phyloP scores from a whole-genome alignment of 75 land plant genomes.

The Azolla pinnata region DNA sequence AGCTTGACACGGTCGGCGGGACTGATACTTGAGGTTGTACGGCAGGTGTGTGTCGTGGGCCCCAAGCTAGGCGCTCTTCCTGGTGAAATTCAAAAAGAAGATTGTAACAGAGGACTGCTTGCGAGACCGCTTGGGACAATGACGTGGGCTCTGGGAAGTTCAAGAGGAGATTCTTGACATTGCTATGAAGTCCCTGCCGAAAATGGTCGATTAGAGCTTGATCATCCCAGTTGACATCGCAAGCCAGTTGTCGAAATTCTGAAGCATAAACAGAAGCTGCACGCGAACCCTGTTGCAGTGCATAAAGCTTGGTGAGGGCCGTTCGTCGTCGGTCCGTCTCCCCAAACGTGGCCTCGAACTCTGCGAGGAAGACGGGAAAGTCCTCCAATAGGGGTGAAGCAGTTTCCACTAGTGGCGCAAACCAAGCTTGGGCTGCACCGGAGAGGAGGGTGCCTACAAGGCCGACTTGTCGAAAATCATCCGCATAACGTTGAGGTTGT shows the following conservation, averaged over 20 bases:
- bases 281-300: conserved; percentile 13
- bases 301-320: conserved; percentile 10
- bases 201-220: conserved; percentile 7
- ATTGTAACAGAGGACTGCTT: conserved; percentile 15
- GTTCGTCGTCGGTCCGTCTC: conserved; percentile 9
- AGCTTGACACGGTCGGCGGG: too few relatives aligned
- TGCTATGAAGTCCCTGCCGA: conserved; percentile 5
- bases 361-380: conserved; percentile 10
- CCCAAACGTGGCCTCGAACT: conserved; percentile 21
- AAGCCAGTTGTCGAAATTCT: conserved; percentile 12
- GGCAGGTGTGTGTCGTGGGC: too few relatives aligned
- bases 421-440: conserved; percentile 17
- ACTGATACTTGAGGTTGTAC: too few relatives aligned
- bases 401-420: conserved; percentile 22
- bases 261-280: conserved; percentile 13
- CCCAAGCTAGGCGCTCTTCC: background rate
- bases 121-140: background rate
- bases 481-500: conserved; percentile 7
- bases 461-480: conserved; percentile 8
- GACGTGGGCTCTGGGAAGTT: conserved; percentile 9
- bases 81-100: conserved; percentile 8
- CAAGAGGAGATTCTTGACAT: conserved; percentile 19
- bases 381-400: conserved; percentile 12
- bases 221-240: conserved; percentile 17
- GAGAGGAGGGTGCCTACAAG: conserved; percentile 13